phyloP scores from a whole-genome alignment of 441 rosid genomes.

The Pelargonium citronellum region DNA sequence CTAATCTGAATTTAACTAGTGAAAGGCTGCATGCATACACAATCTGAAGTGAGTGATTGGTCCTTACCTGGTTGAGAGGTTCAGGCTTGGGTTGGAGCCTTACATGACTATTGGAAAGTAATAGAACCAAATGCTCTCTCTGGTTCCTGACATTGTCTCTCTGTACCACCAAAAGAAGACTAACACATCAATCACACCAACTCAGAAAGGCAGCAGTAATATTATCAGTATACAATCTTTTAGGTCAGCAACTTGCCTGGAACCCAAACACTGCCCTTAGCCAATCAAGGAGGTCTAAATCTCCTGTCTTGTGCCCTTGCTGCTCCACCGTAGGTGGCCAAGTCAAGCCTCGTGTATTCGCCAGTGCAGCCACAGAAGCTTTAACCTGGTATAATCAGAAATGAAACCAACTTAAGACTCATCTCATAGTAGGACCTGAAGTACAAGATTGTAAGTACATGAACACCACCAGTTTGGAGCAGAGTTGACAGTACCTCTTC shows the following conservation, averaged over 20 bases:
- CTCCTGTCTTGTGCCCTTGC: conserved; percentile 76
- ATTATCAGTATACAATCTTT: conserved; percentile 14
- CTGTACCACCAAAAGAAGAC: conserved; percentile 37
- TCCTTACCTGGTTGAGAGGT: conserved; percentile 77
- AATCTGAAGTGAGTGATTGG: conserved; percentile 14
- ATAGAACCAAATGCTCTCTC: conserved; percentile 88
- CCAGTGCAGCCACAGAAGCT: too few relatives aligned
- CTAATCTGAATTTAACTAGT: not conserved
- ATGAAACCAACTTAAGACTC: not conserved
- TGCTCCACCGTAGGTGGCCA: conserved; percentile 83
- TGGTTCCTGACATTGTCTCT: conserved; percentile 91
- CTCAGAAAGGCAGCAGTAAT: conserved; percentile 4
- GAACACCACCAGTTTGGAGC: not conserved
- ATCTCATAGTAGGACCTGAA: not conserved
- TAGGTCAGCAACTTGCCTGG: conserved; percentile 55
- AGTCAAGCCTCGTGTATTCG: conserved; percentile 76
- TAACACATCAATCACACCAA: conserved; percentile 18
- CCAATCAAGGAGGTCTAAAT: conserved; percentile 93
- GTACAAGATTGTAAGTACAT: not conserved
- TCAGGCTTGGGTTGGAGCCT: conserved; percentile 85
- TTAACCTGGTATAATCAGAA: not conserved
- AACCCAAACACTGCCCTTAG: conserved; percentile 95
- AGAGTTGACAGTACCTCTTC: conserved; percentile 56
- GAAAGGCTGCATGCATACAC: conserved; percentile 1
- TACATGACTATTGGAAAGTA: conserved; percentile 80